Percentiles rank a stretch among this genome's conserved stretches.
These are phyloP conservation scores for Rhizopogon vulgaris DNA, from an alignment of 768 basidiomycete genomes.

Conservation along the genomic window DNA sequence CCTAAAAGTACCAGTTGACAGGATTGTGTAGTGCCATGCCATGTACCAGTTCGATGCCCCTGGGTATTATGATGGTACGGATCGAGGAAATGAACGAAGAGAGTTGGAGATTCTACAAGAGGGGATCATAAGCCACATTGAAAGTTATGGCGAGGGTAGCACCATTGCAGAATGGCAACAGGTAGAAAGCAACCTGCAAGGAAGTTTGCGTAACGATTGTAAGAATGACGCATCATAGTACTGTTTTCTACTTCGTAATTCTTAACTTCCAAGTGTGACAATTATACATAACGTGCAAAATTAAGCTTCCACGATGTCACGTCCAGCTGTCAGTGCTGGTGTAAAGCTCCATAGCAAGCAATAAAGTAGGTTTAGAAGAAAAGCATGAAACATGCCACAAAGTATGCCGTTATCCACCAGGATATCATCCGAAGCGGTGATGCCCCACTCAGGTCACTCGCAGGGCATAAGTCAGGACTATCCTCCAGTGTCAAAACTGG, in stretches of 20 bases:
- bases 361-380: neutral
- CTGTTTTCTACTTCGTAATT: no score
- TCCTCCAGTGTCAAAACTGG: constrained; percentile 21
- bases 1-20: neutral
- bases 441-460: neutral
- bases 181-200: constrained; percentile 4
- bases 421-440: neutral
- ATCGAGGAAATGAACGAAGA: neutral
- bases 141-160: constrained; percentile 11
- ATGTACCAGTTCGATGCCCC: constrained; percentile 12
- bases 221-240: neutral
- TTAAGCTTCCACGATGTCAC: no score
- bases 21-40: neutral
- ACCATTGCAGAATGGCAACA: constrained; percentile 6
- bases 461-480: constrained; percentile 14
- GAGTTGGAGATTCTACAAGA: constrained; percentile 7
- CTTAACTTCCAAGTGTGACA: no score
- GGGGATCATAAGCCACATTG: constrained; percentile 9
- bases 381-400: neutral
- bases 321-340: no score
- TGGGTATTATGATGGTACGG: constrained; percentile 6
- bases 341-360: neutral
- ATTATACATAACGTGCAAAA: no score
- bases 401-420: neutral
- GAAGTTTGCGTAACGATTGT: neutral